phyloP scores from a whole-genome alignment of 2,329 filamentous ascomycete species.

The Fusarium sp. region DNA sequence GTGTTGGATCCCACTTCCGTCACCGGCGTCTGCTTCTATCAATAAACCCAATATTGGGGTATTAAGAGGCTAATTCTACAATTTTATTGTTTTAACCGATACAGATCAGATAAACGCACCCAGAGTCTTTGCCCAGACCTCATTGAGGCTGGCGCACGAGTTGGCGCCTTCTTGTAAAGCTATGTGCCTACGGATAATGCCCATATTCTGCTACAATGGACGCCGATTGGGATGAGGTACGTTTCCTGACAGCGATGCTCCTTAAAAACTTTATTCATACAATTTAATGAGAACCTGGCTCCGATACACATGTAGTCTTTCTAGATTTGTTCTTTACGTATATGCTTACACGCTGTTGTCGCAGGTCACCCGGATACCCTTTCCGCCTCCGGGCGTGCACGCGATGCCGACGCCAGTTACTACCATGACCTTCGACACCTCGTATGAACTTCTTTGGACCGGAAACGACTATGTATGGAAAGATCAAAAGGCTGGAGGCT shows the following conservation, averaged over 20 bases:
- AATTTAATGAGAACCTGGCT: background rate
- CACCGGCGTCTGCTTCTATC: conserved; percentile 19
- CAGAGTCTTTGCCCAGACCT: conserved; percentile 12
- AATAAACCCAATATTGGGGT: conserved; percentile 16
- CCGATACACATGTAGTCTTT: background rate
- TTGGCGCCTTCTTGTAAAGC: conserved; percentile 34
- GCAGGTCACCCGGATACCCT: conserved; percentile 82
- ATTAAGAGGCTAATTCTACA: background rate
- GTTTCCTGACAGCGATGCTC: conserved; percentile 42
- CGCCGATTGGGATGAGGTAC: conserved; percentile 76
- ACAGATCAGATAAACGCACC: background rate
- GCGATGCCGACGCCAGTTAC: conserved; percentile 77
- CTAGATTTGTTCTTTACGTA: background rate
- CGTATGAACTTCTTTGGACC: conserved; percentile 91
- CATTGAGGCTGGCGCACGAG: conserved; percentile 18
- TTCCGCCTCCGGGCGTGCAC: conserved; percentile 81
- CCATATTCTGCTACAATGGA: conserved; percentile 65
- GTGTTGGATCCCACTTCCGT: conserved; percentile 30
- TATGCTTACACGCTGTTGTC: conserved; percentile 21
- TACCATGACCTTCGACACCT: conserved; percentile 88
- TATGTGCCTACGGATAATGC: conserved; percentile 55
- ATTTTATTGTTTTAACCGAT: background rate
- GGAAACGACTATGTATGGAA: conserved; percentile 86
- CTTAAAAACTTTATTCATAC: background rate
- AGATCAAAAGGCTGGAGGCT: background rate